Evolutionary conservation across 768 basidiomycete species (phyloP), one percentile per base, ranked within the genome.

Genomic region (Serpula lacrymans): DNA sequence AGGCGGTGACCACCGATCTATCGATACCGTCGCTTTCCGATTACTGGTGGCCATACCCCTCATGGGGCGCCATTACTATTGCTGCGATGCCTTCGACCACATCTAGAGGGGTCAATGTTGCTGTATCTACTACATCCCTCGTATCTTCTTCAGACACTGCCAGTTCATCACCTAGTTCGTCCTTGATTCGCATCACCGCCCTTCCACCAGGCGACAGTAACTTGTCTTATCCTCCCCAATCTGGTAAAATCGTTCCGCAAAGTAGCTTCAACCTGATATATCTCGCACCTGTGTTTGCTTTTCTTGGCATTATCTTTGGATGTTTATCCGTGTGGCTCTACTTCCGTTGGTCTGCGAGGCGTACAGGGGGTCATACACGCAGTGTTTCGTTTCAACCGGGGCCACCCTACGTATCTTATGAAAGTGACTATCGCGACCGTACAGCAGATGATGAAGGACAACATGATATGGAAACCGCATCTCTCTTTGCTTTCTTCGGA

Each of bases 21-120:
- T n/a, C n/a, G n/a, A n/a, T n/a, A n/a, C 37, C 62, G 6, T 54
- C 60, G 12, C 58, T 60, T 31, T 59, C 52, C 37, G 57, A 64
- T 43, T 59, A 64, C 42, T 65, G 59, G 69, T 69, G 58, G 68
- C 62, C 65, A 1, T 69, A 64, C 44, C 60, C 67, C 18, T 51
- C 62, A 12, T 52, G 45, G 5, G 60, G 50, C 26, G 55, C 49
- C 24, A 20, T 48, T 8, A 49, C 58, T 4, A 46, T 46, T 13
- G 11, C 49, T 11, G 24, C 37, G 8, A 28, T 44, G 23, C 43
- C 24, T 9, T 44, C 38, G 31, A 45, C 41, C 23, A 30, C 47
- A 14, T 25, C 34, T 23, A 38, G 42, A 16, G 34, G 39, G 17
- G 20, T 34, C n/a, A 22, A 21, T 35, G 6, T 39, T 2, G 36